These are phyloP conservation scores for Thalassiosira profunda DNA, from an alignment of 108 stramenopile species.

Conservation along the genomic window DNA sequence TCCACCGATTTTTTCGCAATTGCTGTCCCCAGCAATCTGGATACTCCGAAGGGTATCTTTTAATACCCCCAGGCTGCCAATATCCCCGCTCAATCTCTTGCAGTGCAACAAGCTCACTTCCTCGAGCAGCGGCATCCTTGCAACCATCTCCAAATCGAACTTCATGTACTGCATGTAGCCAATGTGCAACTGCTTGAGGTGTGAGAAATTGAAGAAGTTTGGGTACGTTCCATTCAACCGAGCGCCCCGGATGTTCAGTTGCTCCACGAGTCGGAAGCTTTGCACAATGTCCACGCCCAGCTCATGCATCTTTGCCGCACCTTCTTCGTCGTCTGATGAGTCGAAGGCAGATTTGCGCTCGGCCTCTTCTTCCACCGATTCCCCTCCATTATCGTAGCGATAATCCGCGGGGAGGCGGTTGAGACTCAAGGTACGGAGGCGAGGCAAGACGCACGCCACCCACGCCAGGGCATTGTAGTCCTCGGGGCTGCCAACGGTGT, in stretches of 20 bases:
- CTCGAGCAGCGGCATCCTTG: constrained; percentile 1
- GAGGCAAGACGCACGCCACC: background rate
- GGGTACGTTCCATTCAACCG: background rate
- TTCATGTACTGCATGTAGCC: background rate
- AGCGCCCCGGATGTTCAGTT: background rate
- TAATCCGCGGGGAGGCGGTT: too few relatives aligned
- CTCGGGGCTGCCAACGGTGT: background rate
- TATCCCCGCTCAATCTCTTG: background rate
- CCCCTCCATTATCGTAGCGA: too few relatives aligned
- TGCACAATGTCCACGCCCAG: too few relatives aligned
- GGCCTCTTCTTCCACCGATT: too few relatives aligned
- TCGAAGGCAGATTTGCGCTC: too few relatives aligned
- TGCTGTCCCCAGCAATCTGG: background rate
- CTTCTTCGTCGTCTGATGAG: too few relatives aligned
- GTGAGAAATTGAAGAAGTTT: background rate
- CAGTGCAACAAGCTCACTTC: background rate
- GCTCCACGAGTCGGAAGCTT: background rate
- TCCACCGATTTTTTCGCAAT: background rate
- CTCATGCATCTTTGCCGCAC: too few relatives aligned
- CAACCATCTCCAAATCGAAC: background rate
- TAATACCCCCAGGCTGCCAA: background rate
- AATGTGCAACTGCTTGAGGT: background rate
- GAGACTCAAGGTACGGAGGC: too few relatives aligned
- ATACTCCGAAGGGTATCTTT: background rate
- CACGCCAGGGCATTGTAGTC: constrained; percentile 1